Conservation (phyloP, 371 early-diverging fungal genomes). For the Blakeslea trispora region DNA sequence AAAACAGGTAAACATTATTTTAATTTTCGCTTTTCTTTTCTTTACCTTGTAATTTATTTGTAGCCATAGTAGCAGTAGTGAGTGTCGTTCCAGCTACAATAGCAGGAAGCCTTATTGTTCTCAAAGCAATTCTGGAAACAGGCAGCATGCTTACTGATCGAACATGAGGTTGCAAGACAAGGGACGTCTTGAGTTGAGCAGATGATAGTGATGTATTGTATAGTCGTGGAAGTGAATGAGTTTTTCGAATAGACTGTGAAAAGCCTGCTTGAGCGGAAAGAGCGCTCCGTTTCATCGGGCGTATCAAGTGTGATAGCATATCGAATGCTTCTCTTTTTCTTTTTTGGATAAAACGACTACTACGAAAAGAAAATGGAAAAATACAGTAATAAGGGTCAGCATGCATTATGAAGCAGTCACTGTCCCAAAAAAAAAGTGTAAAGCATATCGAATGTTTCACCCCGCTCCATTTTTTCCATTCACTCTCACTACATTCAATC, state of each 20-base stretch:
- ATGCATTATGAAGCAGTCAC: too few species aligned
- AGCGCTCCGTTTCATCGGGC: not conserved
- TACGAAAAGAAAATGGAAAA: too few species aligned
- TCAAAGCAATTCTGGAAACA: constrained; percentile 33
- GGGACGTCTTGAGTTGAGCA: constrained; percentile 31
- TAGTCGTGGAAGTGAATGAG: constrained; percentile 2
- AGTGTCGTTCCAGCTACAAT: constrained; percentile 45
- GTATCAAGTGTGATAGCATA: not conserved
- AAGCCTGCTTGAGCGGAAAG: not conserved
- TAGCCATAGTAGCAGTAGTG: constrained; percentile 44
- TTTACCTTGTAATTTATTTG: constrained; percentile 47
- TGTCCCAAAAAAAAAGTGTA: too few species aligned
- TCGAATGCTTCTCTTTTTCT: not conserved
- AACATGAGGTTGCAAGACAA: constrained; percentile 30
- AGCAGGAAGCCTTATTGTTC: constrained; percentile 35
- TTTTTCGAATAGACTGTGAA: not conserved
- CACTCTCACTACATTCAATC: too few species aligned
- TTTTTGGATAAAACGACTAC: too few species aligned
- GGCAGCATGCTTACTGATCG: constrained; percentile 33
- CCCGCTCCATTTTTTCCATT: too few species aligned
- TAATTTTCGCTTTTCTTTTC: too few species aligned
- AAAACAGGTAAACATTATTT: too few species aligned
- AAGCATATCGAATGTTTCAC: too few species aligned
- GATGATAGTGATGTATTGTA: constrained; percentile 32
- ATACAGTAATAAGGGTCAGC: too few species aligned